A percentile compares a stretch with the other conserved stretches of the same genome.
phyloP scores from a whole-genome alignment of 2,329 filamentous ascomycete species.

The Akanthomyces muscarius region DNA sequence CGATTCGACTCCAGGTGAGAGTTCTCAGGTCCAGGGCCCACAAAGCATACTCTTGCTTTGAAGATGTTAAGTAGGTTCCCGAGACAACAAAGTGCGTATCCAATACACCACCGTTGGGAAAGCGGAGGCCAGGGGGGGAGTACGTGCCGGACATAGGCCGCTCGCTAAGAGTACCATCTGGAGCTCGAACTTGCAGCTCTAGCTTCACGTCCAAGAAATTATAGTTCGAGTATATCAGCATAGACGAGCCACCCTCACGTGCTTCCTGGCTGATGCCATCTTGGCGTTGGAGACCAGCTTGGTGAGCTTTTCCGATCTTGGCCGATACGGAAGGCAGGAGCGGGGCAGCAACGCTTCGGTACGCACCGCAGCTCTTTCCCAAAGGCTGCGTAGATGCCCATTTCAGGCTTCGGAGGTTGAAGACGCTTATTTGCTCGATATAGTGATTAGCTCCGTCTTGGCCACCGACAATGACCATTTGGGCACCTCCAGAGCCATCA shows the following conservation, averaged over 20 bases:
- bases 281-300: constrained; percentile 36
- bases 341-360: constrained; percentile 90
- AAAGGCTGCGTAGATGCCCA: constrained; percentile 89
- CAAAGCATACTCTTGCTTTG: constrained; percentile 95
- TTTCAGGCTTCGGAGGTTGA: constrained; percentile 90
- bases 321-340: constrained; percentile 62
- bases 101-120: constrained; percentile 93
- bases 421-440: constrained; percentile 97
- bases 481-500: constrained; percentile 85
- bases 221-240: constrained; percentile 99
- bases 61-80: constrained; percentile 94
- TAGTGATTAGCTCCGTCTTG: constrained; percentile 98
- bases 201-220: constrained; percentile 97
- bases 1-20: constrained; percentile 91
- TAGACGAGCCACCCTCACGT: constrained; percentile 60
- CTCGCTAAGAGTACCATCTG: constrained; percentile 80
- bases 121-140: constrained; percentile 86
- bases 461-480: constrained; percentile 95
- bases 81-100: constrained; percentile 97
- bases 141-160: constrained; percentile 83
- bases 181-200: constrained; percentile 81
- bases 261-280: constrained; percentile 50
- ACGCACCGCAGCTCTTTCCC: constrained; percentile 91
- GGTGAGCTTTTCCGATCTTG: constrained; percentile 60
- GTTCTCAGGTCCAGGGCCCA: constrained; percentile 91